Base-by-base conservation (phyloP, 2,329 filamentous ascomycete genomes). In the Colletotrichum costaricense region DNA sequence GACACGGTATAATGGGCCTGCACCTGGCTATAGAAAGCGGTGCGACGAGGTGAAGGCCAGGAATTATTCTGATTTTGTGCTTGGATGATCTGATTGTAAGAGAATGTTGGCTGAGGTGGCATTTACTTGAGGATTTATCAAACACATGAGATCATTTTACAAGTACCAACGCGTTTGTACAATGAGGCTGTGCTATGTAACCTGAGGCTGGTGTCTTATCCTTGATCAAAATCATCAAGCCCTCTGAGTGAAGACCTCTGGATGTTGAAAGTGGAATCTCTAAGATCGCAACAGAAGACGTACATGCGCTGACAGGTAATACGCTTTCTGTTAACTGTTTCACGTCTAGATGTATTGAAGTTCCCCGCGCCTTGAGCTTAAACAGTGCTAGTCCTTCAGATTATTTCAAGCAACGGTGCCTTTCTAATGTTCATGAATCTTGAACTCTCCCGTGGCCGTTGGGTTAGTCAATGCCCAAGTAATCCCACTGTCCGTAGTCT, bases 1-100 rank as follows among this genome's bases (percentile, higher is more conserved):
- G 76, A 84, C 84, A 6, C 78, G 87, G 56, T 89, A 88, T 67
- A 82, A 82, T 54, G 87, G 87, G 0, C 81, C 83, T 5, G 86
- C 84, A 0, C 80, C 82, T 0, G 86, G 83, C 1, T 89, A 85
- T 74, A 78, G 86, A 62, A 81, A 78, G 76, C 75, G 78, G 12
- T 83, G 82, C 38, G 77, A 82, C 24, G 80, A 80, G n/a, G 81
- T 82, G 7, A 81, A 78, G 75, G 78, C 62, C 5, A 65, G 62
- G 7, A 12, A 28, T 14, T 70, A 66, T 42, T 66, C 67, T 9
- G 67, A 70, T 19, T 70, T 70, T 16, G 22, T 59, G 8, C 24
- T 70, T 24, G 16, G 11, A 26, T 66, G 24, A 62, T 46, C n/a
- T 46, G 19, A 8, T n/a, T 7, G 5, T 46, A 4, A 9, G 19